These are phyloP conservation scores for Amniculicola lignicola DNA, from an alignment of 495 filamentous ascomycete genomes.

Conservation along the genomic window DNA sequence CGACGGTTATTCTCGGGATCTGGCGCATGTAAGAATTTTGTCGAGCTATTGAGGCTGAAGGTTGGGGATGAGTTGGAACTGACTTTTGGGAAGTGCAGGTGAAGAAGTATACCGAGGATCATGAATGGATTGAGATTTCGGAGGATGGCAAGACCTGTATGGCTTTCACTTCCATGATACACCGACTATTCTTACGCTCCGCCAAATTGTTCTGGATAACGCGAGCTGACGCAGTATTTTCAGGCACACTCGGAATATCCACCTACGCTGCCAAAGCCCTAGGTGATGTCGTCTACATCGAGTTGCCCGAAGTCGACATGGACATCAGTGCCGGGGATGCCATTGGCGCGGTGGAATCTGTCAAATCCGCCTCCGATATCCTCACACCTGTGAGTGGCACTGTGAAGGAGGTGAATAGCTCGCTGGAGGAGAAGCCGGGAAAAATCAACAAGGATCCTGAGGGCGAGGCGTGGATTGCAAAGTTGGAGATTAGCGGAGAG, in stretches of 20 bases:
- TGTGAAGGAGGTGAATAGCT: conserved; percentile 65
- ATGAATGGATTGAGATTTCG: conserved; percentile 93
- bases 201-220: no score
- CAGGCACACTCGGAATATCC: conserved; percentile 83
- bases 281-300: conserved; percentile 95
- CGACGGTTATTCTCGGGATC: conserved; percentile 33
- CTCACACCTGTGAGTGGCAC: conserved; percentile 78
- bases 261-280: conserved; percentile 84
- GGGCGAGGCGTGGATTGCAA: conserved; percentile 88
- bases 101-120: conserved; percentile 93
- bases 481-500: conserved; percentile 71
- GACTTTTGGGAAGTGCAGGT: conserved; percentile 35
- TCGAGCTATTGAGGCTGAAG: not conserved
- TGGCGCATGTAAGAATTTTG: conserved; percentile 10
- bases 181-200: no score
- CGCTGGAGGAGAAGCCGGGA: conserved; percentile 78
- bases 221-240: no score
- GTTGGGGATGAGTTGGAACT: not conserved
- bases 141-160: conserved; percentile 66
- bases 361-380: conserved; percentile 96
- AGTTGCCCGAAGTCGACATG: conserved; percentile 69
- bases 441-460: conserved; percentile 82
- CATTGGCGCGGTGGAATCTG: conserved; percentile 92
- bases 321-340: conserved; percentile 68
- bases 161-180: not conserved